Evolutionary conservation across 140 eudicot species (phyloP).

Genomic region (Oenanthe javanica): DNA sequence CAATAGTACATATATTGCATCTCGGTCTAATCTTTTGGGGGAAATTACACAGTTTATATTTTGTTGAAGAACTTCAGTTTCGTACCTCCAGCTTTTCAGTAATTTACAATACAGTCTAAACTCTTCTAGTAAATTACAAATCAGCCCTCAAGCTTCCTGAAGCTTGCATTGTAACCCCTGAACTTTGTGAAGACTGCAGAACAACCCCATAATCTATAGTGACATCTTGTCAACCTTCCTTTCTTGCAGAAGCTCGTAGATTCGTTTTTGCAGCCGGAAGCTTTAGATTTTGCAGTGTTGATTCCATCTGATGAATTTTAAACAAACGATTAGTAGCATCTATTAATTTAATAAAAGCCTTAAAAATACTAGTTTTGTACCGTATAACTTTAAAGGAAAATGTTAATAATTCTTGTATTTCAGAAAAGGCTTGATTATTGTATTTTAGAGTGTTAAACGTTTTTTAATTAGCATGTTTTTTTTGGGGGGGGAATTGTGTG

Average conservation of each 20-base stretch:
- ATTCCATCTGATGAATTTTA: neutral
- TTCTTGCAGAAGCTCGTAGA: neutral
- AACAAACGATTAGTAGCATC: neutral
- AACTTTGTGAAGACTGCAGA: no score
- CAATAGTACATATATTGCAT: no score
- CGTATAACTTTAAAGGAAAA: neutral
- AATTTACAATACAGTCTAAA: no score
- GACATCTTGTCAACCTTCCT: neutral
- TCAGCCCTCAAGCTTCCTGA: no score
- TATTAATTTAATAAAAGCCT: neutral
- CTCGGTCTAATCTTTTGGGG: no score
- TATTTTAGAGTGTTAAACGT: neutral
- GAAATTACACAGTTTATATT: no score
- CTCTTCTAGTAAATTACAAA: no score
- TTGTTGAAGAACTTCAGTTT: no score
- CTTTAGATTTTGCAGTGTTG: neutral
- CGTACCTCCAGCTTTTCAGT: no score
- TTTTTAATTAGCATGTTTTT: neutral
- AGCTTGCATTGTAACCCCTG: no score
- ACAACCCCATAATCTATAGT: neutral
- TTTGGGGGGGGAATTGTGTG: neutral
- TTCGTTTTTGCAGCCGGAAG: neutral
- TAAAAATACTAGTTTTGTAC: neutral
- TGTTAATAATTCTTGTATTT: neutral
- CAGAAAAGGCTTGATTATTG: neutral